A percentile compares a stretch with the other conserved stretches of the same genome.
Evolutionary conservation across 768 basidiomycete genomes (phyloP).

Genomic region (Naganishia friedmannii): DNA sequence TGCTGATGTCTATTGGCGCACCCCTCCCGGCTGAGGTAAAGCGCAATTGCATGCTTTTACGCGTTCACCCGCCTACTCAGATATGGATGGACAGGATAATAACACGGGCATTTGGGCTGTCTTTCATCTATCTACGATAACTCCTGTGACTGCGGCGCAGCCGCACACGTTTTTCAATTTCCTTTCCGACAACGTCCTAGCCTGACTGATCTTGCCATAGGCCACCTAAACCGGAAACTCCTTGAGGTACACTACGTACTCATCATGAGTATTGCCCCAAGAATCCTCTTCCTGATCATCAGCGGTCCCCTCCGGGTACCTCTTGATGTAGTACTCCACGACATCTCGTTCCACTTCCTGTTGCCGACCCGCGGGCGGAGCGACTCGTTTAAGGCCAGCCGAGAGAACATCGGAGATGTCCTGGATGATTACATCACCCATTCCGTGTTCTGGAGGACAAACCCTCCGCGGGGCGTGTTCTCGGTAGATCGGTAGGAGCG

Average conservation of each 20-base stretch:
- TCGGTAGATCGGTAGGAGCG: not conserved
- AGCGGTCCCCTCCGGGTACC: not conserved
- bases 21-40: no score
- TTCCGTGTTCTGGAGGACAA: not conserved
- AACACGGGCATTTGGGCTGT: no score
- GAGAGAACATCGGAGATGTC: not conserved
- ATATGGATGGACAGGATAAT: no score
- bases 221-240: not conserved
- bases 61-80: no score
- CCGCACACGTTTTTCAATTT: no score
- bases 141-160: no score
- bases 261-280: not conserved
- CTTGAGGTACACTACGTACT: not conserved
- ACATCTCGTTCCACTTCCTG: not conserved
- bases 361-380: not conserved
- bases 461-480: not conserved
- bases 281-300: not conserved
- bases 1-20: no score
- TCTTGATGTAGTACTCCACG: slow-evolving; percentile 18
- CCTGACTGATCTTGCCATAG: no score
- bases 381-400: not conserved
- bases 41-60: no score
- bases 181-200: no score
- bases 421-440: not conserved
- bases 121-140: no score